A percentile compares a stretch with the other conserved stretches of the same genome.
These are phyloP conservation scores for Daldinia bambusicola DNA, from an alignment of 495 filamentous ascomycete genomes.

Conservation along the genomic window DNA sequence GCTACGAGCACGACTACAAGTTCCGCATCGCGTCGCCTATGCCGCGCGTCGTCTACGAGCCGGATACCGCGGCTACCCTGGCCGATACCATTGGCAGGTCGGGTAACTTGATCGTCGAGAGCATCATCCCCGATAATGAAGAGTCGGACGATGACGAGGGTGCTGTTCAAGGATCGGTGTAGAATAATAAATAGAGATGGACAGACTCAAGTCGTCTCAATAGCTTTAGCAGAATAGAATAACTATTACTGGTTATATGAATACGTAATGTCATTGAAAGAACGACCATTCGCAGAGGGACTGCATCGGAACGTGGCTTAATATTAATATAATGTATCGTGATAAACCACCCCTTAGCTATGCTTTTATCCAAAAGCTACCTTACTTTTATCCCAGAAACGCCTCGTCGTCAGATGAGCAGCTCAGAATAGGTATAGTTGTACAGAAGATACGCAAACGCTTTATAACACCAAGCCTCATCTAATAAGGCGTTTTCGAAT, in stretches of 20 bases:
- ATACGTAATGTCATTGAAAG: neutral
- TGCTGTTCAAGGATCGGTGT: slow-evolving; percentile 16
- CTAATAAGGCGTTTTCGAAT: neutral
- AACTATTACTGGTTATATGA: slow-evolving; percentile 7
- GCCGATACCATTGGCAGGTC: slow-evolving; percentile 79
- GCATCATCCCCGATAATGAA: slow-evolving; percentile 48
- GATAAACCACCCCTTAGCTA: neutral
- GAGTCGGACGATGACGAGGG: slow-evolving; percentile 48
- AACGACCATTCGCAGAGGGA: neutral
- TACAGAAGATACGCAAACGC: neutral
- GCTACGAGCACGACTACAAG: slow-evolving; percentile 78
- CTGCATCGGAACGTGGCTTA: too few relatives aligned
- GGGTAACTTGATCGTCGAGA: slow-evolving; percentile 89
- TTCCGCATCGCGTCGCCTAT: slow-evolving; percentile 86
- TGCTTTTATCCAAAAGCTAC: neutral
- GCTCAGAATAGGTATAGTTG: neutral
- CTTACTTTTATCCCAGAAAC: neutral
- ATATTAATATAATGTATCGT: neutral
- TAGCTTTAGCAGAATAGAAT: neutral
- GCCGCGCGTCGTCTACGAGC: slow-evolving; percentile 79
- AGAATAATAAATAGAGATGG: slow-evolving; percentile 1
- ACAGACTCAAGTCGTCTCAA: neutral
- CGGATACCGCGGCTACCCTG: slow-evolving; percentile 71
- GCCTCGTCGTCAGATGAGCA: neutral
- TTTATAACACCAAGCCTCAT: neutral